phyloP scores from a whole-genome alignment of 2,329 filamentous ascomycete species.

The Talaromyces albobiverticillius region DNA sequence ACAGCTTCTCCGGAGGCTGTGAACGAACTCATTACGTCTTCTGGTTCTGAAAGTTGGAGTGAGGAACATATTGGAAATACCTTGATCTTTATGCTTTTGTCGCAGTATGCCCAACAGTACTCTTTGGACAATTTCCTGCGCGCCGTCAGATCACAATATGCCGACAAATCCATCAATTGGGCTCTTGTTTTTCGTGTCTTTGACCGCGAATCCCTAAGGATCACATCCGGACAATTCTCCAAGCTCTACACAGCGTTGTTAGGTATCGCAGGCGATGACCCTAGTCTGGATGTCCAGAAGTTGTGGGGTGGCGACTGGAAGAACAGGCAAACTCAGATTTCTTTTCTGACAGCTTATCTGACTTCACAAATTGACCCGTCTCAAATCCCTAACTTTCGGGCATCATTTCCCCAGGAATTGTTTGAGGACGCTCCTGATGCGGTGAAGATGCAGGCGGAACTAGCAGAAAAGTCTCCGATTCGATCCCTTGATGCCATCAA shows the following conservation, averaged over 20 bases:
- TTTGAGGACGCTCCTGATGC: slow-evolving; percentile 61
- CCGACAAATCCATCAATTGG: slow-evolving; percentile 60
- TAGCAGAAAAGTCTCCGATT: slow-evolving; percentile 78
- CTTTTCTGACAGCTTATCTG: slow-evolving; percentile 87
- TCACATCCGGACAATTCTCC: slow-evolving; percentile 78
- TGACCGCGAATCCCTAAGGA: slow-evolving; percentile 71
- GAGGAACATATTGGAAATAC: slow-evolving; percentile 81
- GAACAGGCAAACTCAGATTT: slow-evolving; percentile 81
- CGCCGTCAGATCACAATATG: slow-evolving; percentile 55
- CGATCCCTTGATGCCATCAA: slow-evolving; percentile 82
- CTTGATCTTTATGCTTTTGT: slow-evolving; percentile 67
- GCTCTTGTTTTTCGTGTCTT: slow-evolving; percentile 72
- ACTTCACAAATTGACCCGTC: slow-evolving; percentile 76
- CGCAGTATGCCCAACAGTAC: slow-evolving; percentile 60
- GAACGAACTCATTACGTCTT: slow-evolving; percentile 56
- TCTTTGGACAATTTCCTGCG: slow-evolving; percentile 67
- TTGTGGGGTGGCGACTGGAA: slow-evolving; percentile 91
- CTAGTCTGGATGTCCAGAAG: slow-evolving; percentile 75
- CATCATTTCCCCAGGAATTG: slow-evolving; percentile 68
- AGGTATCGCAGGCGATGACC: slow-evolving; percentile 62
- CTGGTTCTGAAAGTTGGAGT: slow-evolving; percentile 63
- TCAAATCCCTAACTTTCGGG: slow-evolving; percentile 76
- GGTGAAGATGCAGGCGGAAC: slow-evolving; percentile 58
- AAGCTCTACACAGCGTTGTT: slow-evolving; percentile 75
- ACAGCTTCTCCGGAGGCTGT: slow-evolving; percentile 72